phyloP scores from a whole-genome alignment of 1,139 yeast species.

The Protomyces gravidus region DNA sequence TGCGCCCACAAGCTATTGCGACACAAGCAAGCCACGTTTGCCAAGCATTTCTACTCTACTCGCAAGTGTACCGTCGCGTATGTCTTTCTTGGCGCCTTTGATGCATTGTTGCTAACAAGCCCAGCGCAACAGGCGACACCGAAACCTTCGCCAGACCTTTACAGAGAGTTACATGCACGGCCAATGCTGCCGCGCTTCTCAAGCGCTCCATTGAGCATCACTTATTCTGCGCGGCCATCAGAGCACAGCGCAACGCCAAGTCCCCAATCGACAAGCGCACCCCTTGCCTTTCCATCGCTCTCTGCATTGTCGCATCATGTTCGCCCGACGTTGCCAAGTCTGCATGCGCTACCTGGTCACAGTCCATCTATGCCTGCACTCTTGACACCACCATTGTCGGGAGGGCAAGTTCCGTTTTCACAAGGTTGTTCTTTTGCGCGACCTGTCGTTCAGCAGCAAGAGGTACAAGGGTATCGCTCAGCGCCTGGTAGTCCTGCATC shows the following conservation, averaged over 20 bases:
- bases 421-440: neutral
- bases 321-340: neutral
- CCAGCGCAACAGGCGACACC: slow-evolving; percentile 19
- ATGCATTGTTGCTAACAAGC: neutral
- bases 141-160: slow-evolving; percentile 10
- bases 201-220: neutral
- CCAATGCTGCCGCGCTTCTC: neutral
- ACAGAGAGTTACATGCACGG: neutral
- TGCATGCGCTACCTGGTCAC: neutral
- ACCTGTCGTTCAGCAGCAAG: too few species aligned
- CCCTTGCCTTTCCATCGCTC: neutral
- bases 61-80: neutral
- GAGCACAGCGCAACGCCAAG: neutral
- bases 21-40: neutral
- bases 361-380: neutral
- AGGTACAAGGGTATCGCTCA: neutral
- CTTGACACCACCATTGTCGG: neutral
- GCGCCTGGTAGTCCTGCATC: neutral
- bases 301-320: neutral
- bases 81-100: neutral
- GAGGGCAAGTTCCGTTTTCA: neutral
- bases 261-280: neutral
- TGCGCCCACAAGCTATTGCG: slow-evolving; percentile 1
- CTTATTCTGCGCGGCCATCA: neutral
- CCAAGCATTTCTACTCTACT: slow-evolving; percentile 19